Evolutionary conservation across 2,329 filamentous ascomycete genomes (phyloP).

Genomic region (Endoconidiophora laricicola): DNA sequence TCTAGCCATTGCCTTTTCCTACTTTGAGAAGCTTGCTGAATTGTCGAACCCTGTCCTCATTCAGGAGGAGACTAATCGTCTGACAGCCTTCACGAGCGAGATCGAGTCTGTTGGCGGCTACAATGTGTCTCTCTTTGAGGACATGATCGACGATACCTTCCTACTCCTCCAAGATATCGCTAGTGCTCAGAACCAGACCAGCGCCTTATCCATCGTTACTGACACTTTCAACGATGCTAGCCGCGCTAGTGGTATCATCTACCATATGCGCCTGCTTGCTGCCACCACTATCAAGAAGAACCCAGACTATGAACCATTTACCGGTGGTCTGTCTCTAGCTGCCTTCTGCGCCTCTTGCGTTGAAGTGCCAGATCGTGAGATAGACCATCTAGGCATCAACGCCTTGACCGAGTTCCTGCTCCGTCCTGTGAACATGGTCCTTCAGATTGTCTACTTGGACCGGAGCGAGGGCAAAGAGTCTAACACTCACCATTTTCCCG

Average conservation of each 20-base stretch:
- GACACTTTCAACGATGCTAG: constrained; percentile 58
- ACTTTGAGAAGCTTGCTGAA: constrained; percentile 72
- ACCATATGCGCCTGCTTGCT: constrained; percentile 68
- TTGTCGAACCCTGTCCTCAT: constrained; percentile 47
- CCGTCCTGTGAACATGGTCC: constrained; percentile 57
- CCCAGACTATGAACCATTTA: constrained; percentile 54
- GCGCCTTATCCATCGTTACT: constrained; percentile 30
- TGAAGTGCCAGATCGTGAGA: constrained; percentile 63
- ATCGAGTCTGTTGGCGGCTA: constrained; percentile 59
- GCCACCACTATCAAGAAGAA: constrained; percentile 71
- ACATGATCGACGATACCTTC: constrained; percentile 65
- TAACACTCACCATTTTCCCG: constrained; percentile 51
- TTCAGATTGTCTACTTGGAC: constrained; percentile 86
- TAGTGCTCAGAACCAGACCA: constrained; percentile 26
- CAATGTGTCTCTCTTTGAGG: constrained; percentile 54
- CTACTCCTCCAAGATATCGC: constrained; percentile 49
- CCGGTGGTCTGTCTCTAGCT: constrained; percentile 43
- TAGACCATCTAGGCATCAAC: constrained; percentile 75
- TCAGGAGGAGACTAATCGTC: constrained; percentile 52
- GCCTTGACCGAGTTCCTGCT: constrained; percentile 65
- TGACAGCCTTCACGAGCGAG: constrained; percentile 54
- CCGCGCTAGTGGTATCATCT: constrained; percentile 61
- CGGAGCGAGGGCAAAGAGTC: constrained; percentile 62
- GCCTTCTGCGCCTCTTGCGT: constrained; percentile 55
- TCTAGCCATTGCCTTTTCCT: constrained; percentile 76